Base-by-base conservation (phyloP, 768 basidiomycete species). In the Mrakia frigida region DNA sequence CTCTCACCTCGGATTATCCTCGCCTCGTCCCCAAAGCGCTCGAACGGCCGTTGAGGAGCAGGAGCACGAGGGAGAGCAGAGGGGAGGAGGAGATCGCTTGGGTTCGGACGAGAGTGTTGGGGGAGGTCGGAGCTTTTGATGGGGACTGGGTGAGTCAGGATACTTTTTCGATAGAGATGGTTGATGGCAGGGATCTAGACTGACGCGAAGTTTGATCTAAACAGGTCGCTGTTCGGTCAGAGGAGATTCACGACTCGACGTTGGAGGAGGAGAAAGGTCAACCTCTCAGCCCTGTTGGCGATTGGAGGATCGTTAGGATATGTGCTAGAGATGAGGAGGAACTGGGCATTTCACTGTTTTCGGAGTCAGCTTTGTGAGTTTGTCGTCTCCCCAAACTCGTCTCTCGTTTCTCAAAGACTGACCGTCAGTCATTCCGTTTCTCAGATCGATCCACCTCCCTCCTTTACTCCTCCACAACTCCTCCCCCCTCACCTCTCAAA, bases 71-170 rank as follows among this genome's bases (percentile, higher is more conserved):
- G 39, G 25, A 33, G 50, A 43, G 23, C 1, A 11, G 50, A 35
- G 74, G 78, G 50, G 88, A 90, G 73, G 86, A 90, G 70, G 84
- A 83, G 59, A 87, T 89, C 4, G 79, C 92, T 0, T 91, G 90
- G 81, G 79, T 91, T 46, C 86, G 87, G 43, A 88, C 90, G 2
- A 80, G 85, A n/a, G 89, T 91, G 76, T 85, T 94, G 23, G 86
- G 87, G 53, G 87, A 85, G 72, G 83, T 91, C 59, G 92, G 92
- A 21, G 81, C 90, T 9, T 85, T 92, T 70, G 87, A 88, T 78
- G 90, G 90, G 43, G 92, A 93, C 80, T 94, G 92, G 93, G 92
- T 91, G 82, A 63, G 86, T 79, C 13, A 65, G 67, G 31, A 23
- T 16, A 31, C 43, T 76, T 77, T n/a, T n/a, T n/a, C n/a, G n/a